Base-by-base conservation (phyloP, 2,329 filamentous ascomycete species). In the Ophiosphaerella narmari region DNA sequence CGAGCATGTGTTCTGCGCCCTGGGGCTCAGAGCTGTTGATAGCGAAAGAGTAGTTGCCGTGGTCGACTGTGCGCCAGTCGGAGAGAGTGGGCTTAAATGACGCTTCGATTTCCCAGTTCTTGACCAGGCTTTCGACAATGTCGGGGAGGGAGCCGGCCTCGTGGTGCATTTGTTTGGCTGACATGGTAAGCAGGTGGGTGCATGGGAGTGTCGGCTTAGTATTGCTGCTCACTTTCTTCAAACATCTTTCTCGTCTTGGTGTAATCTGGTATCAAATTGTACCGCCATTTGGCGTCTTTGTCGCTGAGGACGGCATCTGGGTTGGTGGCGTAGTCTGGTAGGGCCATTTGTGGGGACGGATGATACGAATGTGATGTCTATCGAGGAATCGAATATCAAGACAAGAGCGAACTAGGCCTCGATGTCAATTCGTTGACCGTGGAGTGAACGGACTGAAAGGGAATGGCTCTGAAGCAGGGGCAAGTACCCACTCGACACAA, bases 91-190 rank as follows among this genome's bases (percentile, higher is more conserved):
- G 79, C 73, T 88, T 88, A 80, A 86, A 87, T 0, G 83, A 87
- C 0, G 86, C 86, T 68, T 88, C 86, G 43, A 88, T 81, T 69
- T 88, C 86, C 86, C 86, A 88, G 68, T 88, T 88, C 75, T 88
- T 88, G 65, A 88, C 85, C 1, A 88, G 79, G 64, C 88, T 88
- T 67, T 88, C 81, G 34, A 88, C 85, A 4, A 88, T 78, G 41
- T 79, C 73, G 12, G 82, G 79, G 2, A 88, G 79, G 48, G 80
- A 84, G 32, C 77, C 78, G 3, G 82, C 75, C 39, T 73, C 70
- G 67, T 88, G 86, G 60, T 72, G 78, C 70, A 75, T 78, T 32
- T 73, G 76, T 68, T 85, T 87, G 45, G 81, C 85, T 88, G 39
- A 9, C 16, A n/a, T 12, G 11, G 37, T 29, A 18, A n/a, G 32